Evolutionary conservation across 2,329 filamentous ascomycete species (phyloP).

Genomic region (Ophiocordyceps polyrhachis-furcata): DNA sequence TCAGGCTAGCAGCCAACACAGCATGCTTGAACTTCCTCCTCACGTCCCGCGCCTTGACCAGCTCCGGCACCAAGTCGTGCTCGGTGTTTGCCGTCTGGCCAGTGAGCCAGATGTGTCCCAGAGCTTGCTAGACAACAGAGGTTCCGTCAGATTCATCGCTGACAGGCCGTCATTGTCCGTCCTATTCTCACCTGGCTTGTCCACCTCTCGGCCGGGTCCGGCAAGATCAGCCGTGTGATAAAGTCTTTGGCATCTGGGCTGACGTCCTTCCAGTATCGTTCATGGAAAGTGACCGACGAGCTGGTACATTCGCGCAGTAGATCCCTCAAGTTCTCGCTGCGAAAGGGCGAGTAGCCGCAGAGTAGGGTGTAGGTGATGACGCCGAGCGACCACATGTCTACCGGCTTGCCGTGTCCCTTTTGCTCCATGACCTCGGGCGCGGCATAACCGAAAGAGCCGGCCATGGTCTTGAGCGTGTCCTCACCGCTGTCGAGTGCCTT

Average conservation of each 20-base stretch:
- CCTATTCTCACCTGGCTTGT: constrained; percentile 47
- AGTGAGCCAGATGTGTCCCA: constrained; percentile 75
- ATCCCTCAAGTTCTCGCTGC: constrained; percentile 81
- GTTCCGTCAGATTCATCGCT: neutral
- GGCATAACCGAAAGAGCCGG: constrained; percentile 93
- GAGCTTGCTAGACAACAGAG: constrained; percentile 37
- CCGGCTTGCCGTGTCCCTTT: constrained; percentile 89
- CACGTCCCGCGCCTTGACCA: constrained; percentile 71
- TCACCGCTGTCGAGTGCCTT: constrained; percentile 89
- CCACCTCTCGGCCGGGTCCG: constrained; percentile 57
- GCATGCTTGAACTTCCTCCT: constrained; percentile 80
- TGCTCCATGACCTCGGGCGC: constrained; percentile 98
- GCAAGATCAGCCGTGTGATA: constrained; percentile 63
- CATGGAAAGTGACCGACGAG: constrained; percentile 79
- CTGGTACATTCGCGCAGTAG: constrained; percentile 86
- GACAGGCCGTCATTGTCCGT: neutral
- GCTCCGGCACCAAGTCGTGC: constrained; percentile 93
- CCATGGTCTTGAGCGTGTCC: constrained; percentile 94
- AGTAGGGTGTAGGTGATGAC: constrained; percentile 97
- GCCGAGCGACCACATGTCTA: constrained; percentile 98
- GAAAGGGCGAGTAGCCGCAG: constrained; percentile 95
- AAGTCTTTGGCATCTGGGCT: constrained; percentile 92
- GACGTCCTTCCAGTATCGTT: constrained; percentile 96
- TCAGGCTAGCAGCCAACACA: constrained; percentile 89
- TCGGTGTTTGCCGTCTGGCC: constrained; percentile 71